These are phyloP conservation scores for Tetragonia tetragonoides DNA, from an alignment of 148 eudicot species.

Conservation along the genomic window DNA sequence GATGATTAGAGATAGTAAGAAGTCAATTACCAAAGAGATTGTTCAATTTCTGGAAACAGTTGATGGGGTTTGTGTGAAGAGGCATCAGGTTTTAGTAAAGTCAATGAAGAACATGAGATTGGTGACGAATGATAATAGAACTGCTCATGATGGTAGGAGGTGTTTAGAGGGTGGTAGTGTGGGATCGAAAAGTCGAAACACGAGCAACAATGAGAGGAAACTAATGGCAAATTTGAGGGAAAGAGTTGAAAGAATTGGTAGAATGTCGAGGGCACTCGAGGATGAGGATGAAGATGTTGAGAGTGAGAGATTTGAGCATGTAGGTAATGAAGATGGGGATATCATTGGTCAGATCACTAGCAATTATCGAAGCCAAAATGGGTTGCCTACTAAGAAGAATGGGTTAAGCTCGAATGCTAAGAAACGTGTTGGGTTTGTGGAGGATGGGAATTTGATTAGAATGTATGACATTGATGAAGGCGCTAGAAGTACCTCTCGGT, in stretches of 20 bases:
- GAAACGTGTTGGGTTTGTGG: constrained; percentile 63
- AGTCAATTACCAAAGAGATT: constrained; percentile 52
- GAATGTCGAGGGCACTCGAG: constrained; percentile 36
- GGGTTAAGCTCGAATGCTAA: constrained; percentile 31
- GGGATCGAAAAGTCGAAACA: constrained; percentile 21
- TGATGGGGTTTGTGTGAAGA: constrained; percentile 49
- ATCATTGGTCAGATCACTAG: constrained; percentile 20
- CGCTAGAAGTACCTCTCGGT: constrained; percentile 27
- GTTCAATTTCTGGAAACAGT: constrained; percentile 45
- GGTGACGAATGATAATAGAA: constrained; percentile 33
- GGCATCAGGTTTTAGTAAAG: constrained; percentile 32
- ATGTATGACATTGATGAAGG: constrained; percentile 39
- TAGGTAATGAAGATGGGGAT: constrained; percentile 29
- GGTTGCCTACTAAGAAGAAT: constrained; percentile 27
- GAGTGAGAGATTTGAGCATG: constrained; percentile 29
- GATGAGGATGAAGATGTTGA: constrained; percentile 43
- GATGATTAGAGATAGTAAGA: constrained; percentile 77
- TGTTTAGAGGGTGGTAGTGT: constrained; percentile 13
- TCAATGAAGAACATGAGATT: constrained; percentile 40
- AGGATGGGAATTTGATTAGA: constrained; percentile 51
- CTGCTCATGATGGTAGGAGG: constrained; percentile 23
- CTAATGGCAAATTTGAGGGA: constrained; percentile 40
- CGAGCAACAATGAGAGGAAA: constrained; percentile 29
- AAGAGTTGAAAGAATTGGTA: constrained; percentile 45
- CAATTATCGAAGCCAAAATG: constrained; percentile 24